Conservation (phyloP, 371 early-diverging fungal species). For the Mucor piriformis region DNA sequence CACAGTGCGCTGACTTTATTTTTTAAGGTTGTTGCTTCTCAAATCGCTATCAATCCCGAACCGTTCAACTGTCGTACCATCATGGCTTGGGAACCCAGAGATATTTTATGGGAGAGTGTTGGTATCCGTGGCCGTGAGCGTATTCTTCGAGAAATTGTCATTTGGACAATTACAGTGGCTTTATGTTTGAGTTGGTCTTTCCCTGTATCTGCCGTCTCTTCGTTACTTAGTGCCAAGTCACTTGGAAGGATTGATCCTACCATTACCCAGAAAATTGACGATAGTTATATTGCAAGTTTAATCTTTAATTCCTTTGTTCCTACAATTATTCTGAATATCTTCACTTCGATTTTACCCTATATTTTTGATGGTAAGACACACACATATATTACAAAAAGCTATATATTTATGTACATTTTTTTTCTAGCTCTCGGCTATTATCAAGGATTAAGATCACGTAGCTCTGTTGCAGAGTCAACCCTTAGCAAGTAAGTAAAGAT, state of each 20-base stretch:
- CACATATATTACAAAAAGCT: not conserved
- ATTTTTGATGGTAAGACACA: constrained; percentile 50
- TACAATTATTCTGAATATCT: constrained; percentile 53
- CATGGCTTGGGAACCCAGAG: constrained; percentile 77
- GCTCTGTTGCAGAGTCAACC: constrained; percentile 47
- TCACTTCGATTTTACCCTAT: constrained; percentile 64
- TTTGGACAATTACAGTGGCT: constrained; percentile 40
- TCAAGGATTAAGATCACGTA: constrained; percentile 48
- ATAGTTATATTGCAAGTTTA: constrained; percentile 34
- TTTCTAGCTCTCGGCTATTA: constrained; percentile 39
- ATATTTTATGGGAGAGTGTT: constrained; percentile 70
- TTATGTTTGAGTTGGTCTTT: constrained; percentile 48
- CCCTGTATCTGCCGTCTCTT: constrained; percentile 52
- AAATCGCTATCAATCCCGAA: constrained; percentile 58
- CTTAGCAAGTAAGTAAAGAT: constrained; percentile 46
- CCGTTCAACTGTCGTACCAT: constrained; percentile 71
- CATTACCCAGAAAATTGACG: constrained; percentile 12
- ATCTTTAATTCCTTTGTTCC: constrained; percentile 57
- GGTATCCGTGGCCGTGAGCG: constrained; percentile 50
- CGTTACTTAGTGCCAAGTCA: constrained; percentile 49
- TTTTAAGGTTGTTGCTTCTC: constrained; percentile 58
- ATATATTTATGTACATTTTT: not conserved
- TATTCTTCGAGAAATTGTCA: constrained; percentile 47
- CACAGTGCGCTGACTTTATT: not conserved
- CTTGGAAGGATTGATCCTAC: constrained; percentile 31